Evolutionary conservation across 768 basidiomycete species (phyloP).

Genomic region (Clavaria fumosa): DNA sequence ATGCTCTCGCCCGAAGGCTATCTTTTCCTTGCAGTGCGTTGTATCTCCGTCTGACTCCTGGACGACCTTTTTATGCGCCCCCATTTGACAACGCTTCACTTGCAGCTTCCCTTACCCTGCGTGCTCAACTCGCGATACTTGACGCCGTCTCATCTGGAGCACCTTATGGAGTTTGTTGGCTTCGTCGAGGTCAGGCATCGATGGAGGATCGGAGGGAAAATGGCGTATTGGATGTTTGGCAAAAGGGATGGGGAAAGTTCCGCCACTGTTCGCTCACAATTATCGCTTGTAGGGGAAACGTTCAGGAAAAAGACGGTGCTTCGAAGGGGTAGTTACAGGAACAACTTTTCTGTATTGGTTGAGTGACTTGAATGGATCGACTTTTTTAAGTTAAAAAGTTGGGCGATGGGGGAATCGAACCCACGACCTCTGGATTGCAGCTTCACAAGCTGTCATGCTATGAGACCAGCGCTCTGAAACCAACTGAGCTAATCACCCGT

Average conservation of each 20-base stretch:
- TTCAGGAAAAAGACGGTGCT: constrained; percentile 44
- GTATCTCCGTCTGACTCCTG: no score
- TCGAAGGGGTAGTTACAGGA: constrained; percentile 53
- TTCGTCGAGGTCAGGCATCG: constrained; percentile 43
- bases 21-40: constrained; percentile 56
- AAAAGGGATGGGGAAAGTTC: constrained; percentile 19
- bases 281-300: constrained; percentile 6
- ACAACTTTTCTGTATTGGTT: constrained; percentile 59
- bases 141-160: constrained; percentile 38
- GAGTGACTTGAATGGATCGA: no score
- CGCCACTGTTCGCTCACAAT: no score
- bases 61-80: no score
- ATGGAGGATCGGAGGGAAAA: constrained; percentile 63
- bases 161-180: constrained; percentile 46
- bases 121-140: constrained; percentile 77
- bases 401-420: no score
- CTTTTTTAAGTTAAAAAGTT: no score
- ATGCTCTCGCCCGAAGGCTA: constrained; percentile 41
- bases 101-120: constrained; percentile 72
- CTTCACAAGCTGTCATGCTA: no score
- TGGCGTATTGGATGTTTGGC: constrained; percentile 76
- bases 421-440: no score
- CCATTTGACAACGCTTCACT: no score
- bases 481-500: no score
- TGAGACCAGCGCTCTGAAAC: no score